Evolutionary conservation across 768 basidiomycete species (phyloP), one percentile per base, ranked within the genome.

Genomic region (Calocybe cyanea): DNA sequence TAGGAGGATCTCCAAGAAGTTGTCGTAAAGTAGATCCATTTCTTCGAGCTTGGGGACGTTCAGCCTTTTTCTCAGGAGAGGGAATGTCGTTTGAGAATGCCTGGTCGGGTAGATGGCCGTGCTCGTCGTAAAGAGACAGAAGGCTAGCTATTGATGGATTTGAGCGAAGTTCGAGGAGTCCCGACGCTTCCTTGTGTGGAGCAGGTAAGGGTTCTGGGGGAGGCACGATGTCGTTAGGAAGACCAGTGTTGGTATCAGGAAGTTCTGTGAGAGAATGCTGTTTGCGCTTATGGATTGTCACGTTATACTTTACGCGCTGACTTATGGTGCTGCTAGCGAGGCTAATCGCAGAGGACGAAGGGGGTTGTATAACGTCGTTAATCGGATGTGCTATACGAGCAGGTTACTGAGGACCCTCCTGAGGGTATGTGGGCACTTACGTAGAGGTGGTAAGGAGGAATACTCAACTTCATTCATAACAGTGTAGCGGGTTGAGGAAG

Each of bases 121-220:
- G 69, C 3, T 85, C 79, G 54, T 89, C 87, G 53, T 89, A 91
- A 51, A 87, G 67, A 45, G 80, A 73, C 28, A 90, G 65, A 18
- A 91, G 66, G 53, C 83, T 89, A 11, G 74, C 83, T 21, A 91
- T 85, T 17, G 88, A 90, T 2, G 87, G 87, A 50, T 91, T 87
- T 20, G 81, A 80, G 35, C 82, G 81, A 37, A 91, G 71, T 17
- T 75, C 66, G 10, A 76, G 63, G 8, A 85, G 66, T 21, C 84
- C 77, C 49, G 67, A 73, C 50, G 69, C 63, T 46, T 78, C 67
- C 62, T 67, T 46, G 60, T 73, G 25, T 65, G 72, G 61, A 63
- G 62, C 23, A 53, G 51, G 45, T 43, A 53, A 48, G 32, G 25
- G 41, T 49, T 56, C 43, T 35, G 50, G 57, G 38, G 62, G 63